These are phyloP conservation scores for Neurospora sp. DNA, from an alignment of 495 filamentous ascomycete species.

Conservation along the genomic window DNA sequence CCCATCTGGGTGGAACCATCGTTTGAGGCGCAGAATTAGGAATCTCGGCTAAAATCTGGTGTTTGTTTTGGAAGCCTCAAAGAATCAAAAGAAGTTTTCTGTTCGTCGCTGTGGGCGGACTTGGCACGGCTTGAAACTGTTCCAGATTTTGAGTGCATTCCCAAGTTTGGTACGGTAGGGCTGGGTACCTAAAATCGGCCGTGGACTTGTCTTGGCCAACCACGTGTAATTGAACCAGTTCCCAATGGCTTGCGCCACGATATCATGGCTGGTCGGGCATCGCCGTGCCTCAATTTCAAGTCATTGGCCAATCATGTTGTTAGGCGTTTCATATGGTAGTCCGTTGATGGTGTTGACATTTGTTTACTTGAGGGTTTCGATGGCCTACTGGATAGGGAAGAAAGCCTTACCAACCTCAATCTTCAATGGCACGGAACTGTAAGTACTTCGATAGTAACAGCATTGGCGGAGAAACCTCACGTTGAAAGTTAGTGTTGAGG, in stretches of 20 bases:
- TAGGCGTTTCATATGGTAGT: neutral
- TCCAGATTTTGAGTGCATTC: neutral
- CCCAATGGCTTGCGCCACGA: neutral
- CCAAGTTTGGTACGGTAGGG: neutral
- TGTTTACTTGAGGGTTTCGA: neutral
- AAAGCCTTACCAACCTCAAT: neutral
- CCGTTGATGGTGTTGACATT: neutral
- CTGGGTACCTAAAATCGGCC: neutral
- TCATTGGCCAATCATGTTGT: neutral
- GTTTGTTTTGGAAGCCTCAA: neutral
- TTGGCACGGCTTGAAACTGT: neutral
- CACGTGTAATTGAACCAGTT: neutral
- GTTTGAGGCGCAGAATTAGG: neutral
- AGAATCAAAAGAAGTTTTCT: neutral
- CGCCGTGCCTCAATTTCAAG: neutral
- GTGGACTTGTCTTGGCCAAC: neutral
- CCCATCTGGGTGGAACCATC: neutral
- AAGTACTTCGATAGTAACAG: neutral
- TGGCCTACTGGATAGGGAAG: neutral
- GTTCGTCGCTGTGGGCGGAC: neutral
- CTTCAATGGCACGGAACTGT: neutral
- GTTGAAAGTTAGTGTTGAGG: neutral
- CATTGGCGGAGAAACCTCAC: accelerated
- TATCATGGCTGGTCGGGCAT: neutral
- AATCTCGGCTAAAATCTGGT: neutral